phyloP scores from a whole-genome alignment of 1,284 basidiomycete species.

The Cronartium ribicola region DNA sequence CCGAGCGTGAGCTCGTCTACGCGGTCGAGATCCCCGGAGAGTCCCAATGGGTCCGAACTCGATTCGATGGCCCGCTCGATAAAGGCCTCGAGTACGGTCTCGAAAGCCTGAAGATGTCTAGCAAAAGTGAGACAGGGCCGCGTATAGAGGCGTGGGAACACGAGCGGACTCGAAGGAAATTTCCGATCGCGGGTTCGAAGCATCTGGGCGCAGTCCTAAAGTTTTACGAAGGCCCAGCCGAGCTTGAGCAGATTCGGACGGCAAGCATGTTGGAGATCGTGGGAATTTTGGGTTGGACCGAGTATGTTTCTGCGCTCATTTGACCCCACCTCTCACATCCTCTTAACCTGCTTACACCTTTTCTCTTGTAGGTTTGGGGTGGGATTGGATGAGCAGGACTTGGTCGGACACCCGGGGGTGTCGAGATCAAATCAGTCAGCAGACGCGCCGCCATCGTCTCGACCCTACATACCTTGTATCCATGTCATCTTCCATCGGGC shows the following conservation, averaged over 20 bases:
- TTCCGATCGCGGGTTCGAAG: conserved; percentile 14
- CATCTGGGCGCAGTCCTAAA: conserved; percentile 33
- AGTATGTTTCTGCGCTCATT: conserved; percentile 21
- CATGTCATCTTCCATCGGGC: conserved; percentile 31
- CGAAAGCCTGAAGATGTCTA: too few species aligned
- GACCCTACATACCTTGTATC: conserved; percentile 28
- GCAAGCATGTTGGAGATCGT: conserved; percentile 24
- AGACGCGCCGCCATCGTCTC: too few species aligned
- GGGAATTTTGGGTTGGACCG: conserved; percentile 37
- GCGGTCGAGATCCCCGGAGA: conserved; percentile 37
- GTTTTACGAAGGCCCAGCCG: conserved; percentile 17
- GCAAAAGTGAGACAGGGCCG: too few species aligned
- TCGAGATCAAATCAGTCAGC: too few species aligned
- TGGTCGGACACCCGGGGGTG: too few species aligned
- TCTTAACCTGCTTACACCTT: not conserved
- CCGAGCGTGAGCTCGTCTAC: conserved; percentile 38
- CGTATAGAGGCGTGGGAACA: too few species aligned
- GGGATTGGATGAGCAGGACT: too few species aligned
- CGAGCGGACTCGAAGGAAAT: conserved; percentile 28
- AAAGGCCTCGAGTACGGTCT: conserved; percentile 17
- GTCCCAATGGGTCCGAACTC: conserved; percentile 22
- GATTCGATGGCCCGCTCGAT: conserved; percentile 28
- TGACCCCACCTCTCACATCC: not conserved
- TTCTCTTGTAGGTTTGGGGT: not conserved
- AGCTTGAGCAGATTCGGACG: conserved; percentile 16